Base-by-base conservation (phyloP, 208 protist species). In the Crithidia expoeki region DNA sequence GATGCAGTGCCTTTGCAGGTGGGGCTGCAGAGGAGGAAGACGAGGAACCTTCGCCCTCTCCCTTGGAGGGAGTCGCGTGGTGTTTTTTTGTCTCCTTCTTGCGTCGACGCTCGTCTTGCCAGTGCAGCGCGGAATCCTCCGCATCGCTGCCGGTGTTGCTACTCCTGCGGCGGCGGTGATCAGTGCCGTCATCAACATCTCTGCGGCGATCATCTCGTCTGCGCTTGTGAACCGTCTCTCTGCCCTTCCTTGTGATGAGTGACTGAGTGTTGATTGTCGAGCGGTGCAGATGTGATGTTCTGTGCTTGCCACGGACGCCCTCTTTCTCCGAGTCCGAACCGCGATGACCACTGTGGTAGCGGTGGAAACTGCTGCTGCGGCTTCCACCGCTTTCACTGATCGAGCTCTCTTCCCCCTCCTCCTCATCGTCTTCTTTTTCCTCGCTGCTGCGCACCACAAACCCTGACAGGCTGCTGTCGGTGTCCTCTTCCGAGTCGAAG, bases 401-500 rank as follows among this genome's bases (percentile, higher is more conserved):
- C 12, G 40, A 14, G 10, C 61, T 53, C 12, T 27, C 50, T 19
- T 58, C 68, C 40, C 42, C 67, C 3, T 51, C 70, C 2, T 67
- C 80, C n/a, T 74, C 80, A 19, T 79, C 72, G 1, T 74, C 74
- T 33, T 85, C 79, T 32, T 86, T 80, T 16, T 84, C 86, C 4
- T 89, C 81, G 38, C 71, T 80, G 61, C 75, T 82, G 50, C 73
- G 46, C 33, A 89, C 85, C 40, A 90, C 80, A 44, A 90, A 93
- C 11, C 86, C 80, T 11, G 81, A 88, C 34, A 88, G 62, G 56
- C 80, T 86, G 46, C 74, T 86, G 11, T 74, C 78, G 21, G 62
- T 63, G n/a, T 84, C 74, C 47, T 71, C 63, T 4, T 76, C 77
- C 10, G 36, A 67, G 68, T 74, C 74, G 38, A 88, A 85, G 42